Percentiles rank a stretch among this genome's conserved stretches.
phyloP scores from a whole-genome alignment of 1,284 basidiomycete species.

The Ceratobasidium sp. region DNA sequence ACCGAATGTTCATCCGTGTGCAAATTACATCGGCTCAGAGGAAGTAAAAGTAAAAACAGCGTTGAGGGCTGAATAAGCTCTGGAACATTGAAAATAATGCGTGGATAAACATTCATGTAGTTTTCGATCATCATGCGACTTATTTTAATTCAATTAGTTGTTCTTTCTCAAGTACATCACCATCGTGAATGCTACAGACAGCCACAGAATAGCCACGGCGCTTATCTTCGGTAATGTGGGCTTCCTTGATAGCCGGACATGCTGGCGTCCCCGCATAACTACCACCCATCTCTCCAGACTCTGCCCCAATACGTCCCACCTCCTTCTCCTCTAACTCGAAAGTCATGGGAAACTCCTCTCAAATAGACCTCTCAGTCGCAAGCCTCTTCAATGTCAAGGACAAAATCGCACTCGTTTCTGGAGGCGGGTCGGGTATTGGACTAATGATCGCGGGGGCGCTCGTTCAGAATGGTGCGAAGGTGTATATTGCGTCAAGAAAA shows the following conservation, averaged over 20 bases:
- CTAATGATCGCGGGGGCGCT: conserved; percentile 84
- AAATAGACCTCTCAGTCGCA: conserved; percentile 63
- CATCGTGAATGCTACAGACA: background rate
- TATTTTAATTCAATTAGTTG: too few species aligned
- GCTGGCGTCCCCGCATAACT: conserved; percentile 10
- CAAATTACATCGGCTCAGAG: conserved; percentile 17
- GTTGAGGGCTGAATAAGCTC: background rate
- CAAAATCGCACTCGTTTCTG: conserved; percentile 78
- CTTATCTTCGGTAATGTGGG: conserved; percentile 6
- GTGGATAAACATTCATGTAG: too few species aligned
- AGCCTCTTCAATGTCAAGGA: conserved; percentile 78
- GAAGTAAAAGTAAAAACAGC: conserved; percentile 9
- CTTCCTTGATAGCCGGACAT: conserved; percentile 19
- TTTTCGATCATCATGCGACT: too few species aligned
- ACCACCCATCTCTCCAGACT: too few species aligned
- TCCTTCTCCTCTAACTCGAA: background rate
- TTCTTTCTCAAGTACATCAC: background rate
- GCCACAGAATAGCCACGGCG: conserved; percentile 6
- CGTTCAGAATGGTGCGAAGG: conserved; percentile 82
- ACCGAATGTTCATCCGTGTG: conserved; percentile 30
- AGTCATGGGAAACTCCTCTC: conserved; percentile 47
- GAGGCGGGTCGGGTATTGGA: conserved; percentile 81
- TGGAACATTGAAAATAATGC: background rate
- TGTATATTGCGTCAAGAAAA: conserved; percentile 88
- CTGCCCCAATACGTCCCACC: background rate